Base-by-base conservation (phyloP, 2,329 filamentous ascomycete genomes). In the Penicillium sp. region DNA sequence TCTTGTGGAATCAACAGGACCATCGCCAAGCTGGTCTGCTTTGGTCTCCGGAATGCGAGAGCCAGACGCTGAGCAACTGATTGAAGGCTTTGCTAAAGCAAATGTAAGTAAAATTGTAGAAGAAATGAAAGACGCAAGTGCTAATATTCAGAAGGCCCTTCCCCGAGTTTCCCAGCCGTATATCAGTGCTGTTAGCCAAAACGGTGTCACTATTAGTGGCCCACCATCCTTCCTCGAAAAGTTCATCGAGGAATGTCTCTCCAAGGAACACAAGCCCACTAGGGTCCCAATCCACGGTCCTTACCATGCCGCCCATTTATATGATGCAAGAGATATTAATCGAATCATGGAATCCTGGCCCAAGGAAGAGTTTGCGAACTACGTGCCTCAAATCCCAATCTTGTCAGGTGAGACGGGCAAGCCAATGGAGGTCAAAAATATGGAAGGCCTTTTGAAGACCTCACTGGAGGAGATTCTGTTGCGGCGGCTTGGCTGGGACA, bases 131-230 rank as follows among this genome's bases (percentile, higher is more conserved):
- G 18, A 10, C 40, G 10, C 15, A 4, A 44, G 35, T 43, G 12
- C 56, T 55, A 49, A 51, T 23, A 7, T 31, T 7, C 4, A 3
- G 3, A 18, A 70, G 62, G 72, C 71, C 33, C 77, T 81, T 50
- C 69, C 79, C 37, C 67, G 67, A 15, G 75, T 78, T 39, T 77
- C 70, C 49, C 76, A 72, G 54, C 78, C 80, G 2, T 83, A 81
- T 67, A 72, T 83, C 62, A 82, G 80, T 60, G 80, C 80, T 13
- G 75, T 82, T 52, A 81, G 79, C 55, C 74, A 75, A 32, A 81
- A 80, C 70, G 79, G 80, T 32, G 67, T 83, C 48, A 83, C 80
- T 13, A 75, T 83, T 62, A 82, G 79, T 55, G 81, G 79, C 40
- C 80, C 81, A 18, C 81, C 81, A 6, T 70, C 72, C 10, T 77